Evolutionary conservation across 2,329 filamentous ascomycete species (phyloP), one percentile per base, ranked within the genome.

Genomic region (Sphaerulina vaccinii): DNA sequence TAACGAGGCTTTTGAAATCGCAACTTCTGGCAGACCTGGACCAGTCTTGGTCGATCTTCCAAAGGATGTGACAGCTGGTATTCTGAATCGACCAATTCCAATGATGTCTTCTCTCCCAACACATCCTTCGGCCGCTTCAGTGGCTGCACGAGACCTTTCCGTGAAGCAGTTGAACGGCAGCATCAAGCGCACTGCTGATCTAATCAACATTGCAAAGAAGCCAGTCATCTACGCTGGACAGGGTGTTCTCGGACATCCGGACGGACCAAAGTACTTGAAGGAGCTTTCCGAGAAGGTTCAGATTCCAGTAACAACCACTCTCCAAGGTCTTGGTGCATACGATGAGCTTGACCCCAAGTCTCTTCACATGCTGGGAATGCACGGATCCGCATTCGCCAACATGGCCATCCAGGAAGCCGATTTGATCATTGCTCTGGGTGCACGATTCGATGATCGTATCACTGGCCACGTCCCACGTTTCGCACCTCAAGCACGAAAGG

Each of bases 361-460:
- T 38, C 80, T 97, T 45, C 91, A 97, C 75, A 99, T 99, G 93
- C 84, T 97, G 23, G 93, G 93, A 59, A 97, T 97, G 93, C 92
- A 97, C 77, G 93, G 93, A 55, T 87, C 91, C 7, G 91, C 90
- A 6, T 99, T 95, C 67, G 93, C 93, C 70, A 99, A 99, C 78
- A 90, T 96, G 87, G 84, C 93, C 13, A 96, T 99, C 78, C 92
- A 99, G 73, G 88, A 96, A 70, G 88, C 93, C 11, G 93, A 99
- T 74, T 79, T 99, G 57, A 93, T 99, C 71, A 89, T 99, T 65
- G 92, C 92, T 47, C 83, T 99, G 16, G 93, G 93, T 64, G 90
- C 85, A 42, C 88, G 92, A 52, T 97, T 99, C 68, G 93, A 99
- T 68, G 93, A 99, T 72, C 92, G 93, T 73, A 93, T 97, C 49